phyloP scores from a whole-genome alignment of 441 rosid genomes.

The Macaranga tanarius region DNA sequence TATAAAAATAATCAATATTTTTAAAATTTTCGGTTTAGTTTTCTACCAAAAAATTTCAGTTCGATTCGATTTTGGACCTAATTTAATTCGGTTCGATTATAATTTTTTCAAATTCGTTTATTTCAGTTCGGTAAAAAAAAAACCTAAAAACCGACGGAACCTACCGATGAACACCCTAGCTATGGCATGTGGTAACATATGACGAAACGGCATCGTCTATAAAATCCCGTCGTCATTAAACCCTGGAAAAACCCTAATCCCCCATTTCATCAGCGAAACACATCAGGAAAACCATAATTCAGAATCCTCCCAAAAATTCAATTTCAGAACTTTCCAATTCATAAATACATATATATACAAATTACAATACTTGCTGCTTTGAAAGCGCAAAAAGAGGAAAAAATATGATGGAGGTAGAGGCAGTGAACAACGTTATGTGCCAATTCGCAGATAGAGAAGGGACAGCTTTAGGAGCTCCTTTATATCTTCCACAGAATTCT shows the following conservation, averaged over 20 bases:
- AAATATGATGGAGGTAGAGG: constrained; percentile 29
- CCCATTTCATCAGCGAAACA: not conserved
- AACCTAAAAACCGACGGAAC: too few relatives aligned
- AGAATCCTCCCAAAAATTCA: not conserved
- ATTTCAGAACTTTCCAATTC: not conserved
- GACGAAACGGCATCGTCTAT: not conserved
- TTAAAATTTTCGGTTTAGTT: too few relatives aligned
- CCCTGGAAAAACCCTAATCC: constrained; percentile 19
- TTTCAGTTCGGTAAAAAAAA: too few relatives aligned
- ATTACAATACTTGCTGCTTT: not conserved
- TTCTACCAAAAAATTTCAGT: too few relatives aligned
- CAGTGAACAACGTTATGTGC: constrained; percentile 61
- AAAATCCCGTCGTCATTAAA: not conserved
- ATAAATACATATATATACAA: not conserved
- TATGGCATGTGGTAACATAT: too few relatives aligned
- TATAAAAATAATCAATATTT: too few relatives aligned
- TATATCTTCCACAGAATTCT: constrained; percentile 82
- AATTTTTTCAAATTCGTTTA: too few relatives aligned
- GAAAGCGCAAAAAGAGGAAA: not conserved
- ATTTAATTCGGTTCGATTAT: too few relatives aligned
- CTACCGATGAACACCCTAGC: too few relatives aligned
- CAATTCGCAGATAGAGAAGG: constrained; percentile 86
- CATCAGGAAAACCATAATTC: not conserved
- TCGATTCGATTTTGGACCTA: too few relatives aligned
- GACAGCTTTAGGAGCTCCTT: constrained; percentile 57